Base-by-base conservation (phyloP, 2,329 filamentous ascomycete species). In the Acrodontium crateriforme region DNA sequence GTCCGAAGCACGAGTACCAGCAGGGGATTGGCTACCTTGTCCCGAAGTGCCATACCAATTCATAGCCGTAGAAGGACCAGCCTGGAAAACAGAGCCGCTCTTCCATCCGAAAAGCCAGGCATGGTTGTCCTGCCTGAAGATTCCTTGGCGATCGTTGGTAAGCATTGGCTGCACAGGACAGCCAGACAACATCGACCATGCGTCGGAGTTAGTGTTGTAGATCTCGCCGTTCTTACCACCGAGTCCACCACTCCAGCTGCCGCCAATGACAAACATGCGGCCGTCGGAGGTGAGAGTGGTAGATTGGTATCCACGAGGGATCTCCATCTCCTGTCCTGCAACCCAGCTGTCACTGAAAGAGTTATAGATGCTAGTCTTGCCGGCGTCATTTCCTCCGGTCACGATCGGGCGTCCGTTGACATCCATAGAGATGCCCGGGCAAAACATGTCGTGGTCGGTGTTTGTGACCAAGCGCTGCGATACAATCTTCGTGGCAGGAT, bases 211-310 rank as follows among this genome's bases (percentile, higher is more conserved):
- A 1, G 62, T 57, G 31, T 65, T 49, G 42, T 60, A 71, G 11
- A 71, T 46, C 39, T 75, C 71, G 23, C 65, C 70, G 32, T 69
- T 61, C 31, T 41, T 74, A 16, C 55, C 55, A 17, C 60, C 56
- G 3, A 40, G 31, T 0, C 53, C 59, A 16, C 69, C 70, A 7
- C 56, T 63, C 57, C 59, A 70, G 0, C 64, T 69, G 3, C 71
- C 70, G 11, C 71, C 70, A 19, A 74, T 71, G 9, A 57, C 62
- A 45, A 74, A 74, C 14, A 72, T 58, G 0, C 59, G 52, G 4
- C 69, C 69, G 32, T 69, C 58, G 0, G 66, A 65, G 1, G 60
- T 41, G 0, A 61, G 67, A 0, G 60, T 51, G 0, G 62, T 59
- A 0, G 66, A 49, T 27, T 74, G 69, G 33, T 73, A 69, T 6